Evolutionary conservation across 1,139 yeast species (phyloP).

Genomic region (Kodamaea arcana): DNA sequence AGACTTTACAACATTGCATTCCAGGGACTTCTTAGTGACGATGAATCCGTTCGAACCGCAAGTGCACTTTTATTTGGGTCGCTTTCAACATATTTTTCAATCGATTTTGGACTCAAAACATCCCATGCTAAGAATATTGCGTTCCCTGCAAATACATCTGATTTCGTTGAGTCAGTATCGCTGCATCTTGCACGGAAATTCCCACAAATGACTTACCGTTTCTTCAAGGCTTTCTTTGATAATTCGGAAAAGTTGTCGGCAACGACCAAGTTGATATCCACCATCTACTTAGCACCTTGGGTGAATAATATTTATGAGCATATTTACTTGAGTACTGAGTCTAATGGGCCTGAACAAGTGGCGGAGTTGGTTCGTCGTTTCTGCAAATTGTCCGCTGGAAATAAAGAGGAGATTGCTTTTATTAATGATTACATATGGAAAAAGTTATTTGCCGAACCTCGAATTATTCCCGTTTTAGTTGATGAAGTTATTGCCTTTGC

Average conservation of each 20-base stretch:
- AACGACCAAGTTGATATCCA: conserved; percentile 34
- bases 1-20: conserved; percentile 61
- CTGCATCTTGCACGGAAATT: conserved; percentile 50
- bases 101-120: conserved; percentile 59
- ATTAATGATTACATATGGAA: conserved; percentile 66
- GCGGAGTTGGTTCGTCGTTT: conserved; percentile 61
- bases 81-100: conserved; percentile 53
- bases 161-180: conserved; percentile 60
- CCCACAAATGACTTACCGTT: conserved; percentile 61
- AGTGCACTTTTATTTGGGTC: conserved; percentile 66
- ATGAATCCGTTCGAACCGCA: conserved; percentile 57
- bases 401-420: conserved; percentile 33
- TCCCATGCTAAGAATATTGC: conserved; percentile 58
- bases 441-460: conserved; percentile 56
- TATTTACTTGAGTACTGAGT: conserved; percentile 51
- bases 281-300: conserved; percentile 72
- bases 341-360: conserved; percentile 57
- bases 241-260: conserved; percentile 45
- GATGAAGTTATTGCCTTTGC: conserved; percentile 75
- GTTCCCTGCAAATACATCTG: conserved; percentile 69
- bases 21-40: conserved; percentile 60
- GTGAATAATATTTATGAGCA: conserved; percentile 60
- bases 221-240: conserved; percentile 57
- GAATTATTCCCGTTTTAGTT: conserved; percentile 54
- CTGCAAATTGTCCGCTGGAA: conserved; percentile 56